Base-by-base conservation (phyloP, 768 basidiomycete species). In the Hydnum rufescens region DNA sequence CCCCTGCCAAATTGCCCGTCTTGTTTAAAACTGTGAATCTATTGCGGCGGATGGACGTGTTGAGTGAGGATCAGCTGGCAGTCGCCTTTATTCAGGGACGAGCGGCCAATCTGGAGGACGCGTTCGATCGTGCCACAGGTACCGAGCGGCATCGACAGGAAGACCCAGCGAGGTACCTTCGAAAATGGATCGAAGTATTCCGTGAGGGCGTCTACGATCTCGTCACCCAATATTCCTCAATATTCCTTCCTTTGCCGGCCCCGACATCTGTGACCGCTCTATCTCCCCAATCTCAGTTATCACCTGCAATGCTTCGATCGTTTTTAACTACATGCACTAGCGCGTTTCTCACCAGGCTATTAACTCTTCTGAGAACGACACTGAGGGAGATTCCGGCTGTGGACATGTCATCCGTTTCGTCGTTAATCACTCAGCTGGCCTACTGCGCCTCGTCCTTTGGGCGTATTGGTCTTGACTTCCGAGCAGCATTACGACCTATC, bases 371-470 rank as follows among this genome's bases (percentile, higher is more conserved):
- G 39, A 62, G 69, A 3, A 68, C 68, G 4, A 73, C 77, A 48
- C 72, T 95, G 16, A 74, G 78, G 0, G 54, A 56, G 5, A 60
- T 72, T 32, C 73, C 71, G 5, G 70, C 78, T 19, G 67, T 78
- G 29, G 68, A 69, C 53, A 68, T 80, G 13, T 60, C 82, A 19
- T 68, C 84, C 23, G 71, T 93, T 57, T 73, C 87, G 22, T 78
- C 92, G 32, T 72, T 90, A 42, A 76, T 95, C 54, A 93, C 90
- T 0, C 93, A 97, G 60, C 74, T 97, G 43, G 82, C 84, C 8
- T 96, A 97, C 65, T 95, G 92, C 62, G 79, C 89, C 4, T 77
- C 79, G 18, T 89, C 90, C 0, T 95, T 95, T 60, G 73, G 86
- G 0, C 77, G 90, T n/a, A 74, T 93, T 16, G 93, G 93, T 0